phyloP scores from a whole-genome alignment of 805 yeast genomes.

The Monosporozyma servazzii region DNA sequence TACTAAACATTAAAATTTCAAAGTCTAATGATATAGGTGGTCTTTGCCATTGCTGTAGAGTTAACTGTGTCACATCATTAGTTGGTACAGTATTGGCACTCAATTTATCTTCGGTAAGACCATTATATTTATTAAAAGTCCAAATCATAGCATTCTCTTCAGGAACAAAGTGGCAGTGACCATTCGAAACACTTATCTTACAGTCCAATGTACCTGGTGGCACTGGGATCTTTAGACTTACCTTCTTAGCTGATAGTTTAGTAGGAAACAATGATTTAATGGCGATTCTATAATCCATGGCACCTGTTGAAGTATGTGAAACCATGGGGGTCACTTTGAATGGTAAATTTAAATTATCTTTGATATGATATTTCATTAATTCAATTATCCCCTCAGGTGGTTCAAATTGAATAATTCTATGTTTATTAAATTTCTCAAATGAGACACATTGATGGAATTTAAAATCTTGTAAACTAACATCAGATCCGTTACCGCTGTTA shows the following conservation, averaged over 20 bases:
- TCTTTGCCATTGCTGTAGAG: constrained; percentile 44
- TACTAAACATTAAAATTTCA: constrained; percentile 60
- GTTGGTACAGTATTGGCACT: constrained; percentile 43
- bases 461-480: constrained; percentile 40
- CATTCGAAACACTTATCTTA: constrained; percentile 40
- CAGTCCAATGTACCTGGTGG: constrained; percentile 52
- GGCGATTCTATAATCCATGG: constrained; percentile 48
- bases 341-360: constrained; percentile 57
- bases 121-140: constrained; percentile 61
- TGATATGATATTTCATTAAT: constrained; percentile 62
- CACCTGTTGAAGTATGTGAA: constrained; percentile 30
- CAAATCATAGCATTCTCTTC: constrained; percentile 59
- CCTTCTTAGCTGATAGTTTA: constrained; percentile 53
- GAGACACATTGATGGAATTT: constrained; percentile 85
- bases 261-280: constrained; percentile 53
- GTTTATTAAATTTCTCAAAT: constrained; percentile 55
- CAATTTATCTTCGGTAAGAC: constrained; percentile 54
- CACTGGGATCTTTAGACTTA: constrained; percentile 56
- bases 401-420: constrained; percentile 56
- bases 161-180: constrained; percentile 60
- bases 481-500: not conserved
- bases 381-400: constrained; percentile 89
- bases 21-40: constrained; percentile 73
- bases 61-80: constrained; percentile 16
- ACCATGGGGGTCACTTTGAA: constrained; percentile 55